These are phyloP conservation scores for Cinnamomum chago DNA, from an alignment of 164 flowering plant species.

Conservation along the genomic window DNA sequence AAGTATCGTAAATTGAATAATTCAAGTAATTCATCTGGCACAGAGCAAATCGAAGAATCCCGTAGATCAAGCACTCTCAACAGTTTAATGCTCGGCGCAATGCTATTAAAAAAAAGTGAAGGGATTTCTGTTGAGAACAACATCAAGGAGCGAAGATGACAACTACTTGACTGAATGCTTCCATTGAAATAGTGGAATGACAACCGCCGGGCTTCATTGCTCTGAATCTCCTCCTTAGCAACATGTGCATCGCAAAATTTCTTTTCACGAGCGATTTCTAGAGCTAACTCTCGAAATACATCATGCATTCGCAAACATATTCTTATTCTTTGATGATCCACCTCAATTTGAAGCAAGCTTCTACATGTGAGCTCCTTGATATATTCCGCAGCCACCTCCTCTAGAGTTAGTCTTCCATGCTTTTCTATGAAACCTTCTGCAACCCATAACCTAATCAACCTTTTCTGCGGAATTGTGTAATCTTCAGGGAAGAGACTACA, in stretches of 20 bases:
- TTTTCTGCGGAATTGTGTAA: slow-evolving; percentile 5
- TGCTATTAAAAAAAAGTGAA: not conserved
- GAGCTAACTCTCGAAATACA: slow-evolving; percentile 14
- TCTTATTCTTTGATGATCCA: not conserved
- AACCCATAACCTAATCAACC: slow-evolving; percentile 20
- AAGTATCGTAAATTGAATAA: not conserved
- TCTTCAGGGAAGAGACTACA: slow-evolving; percentile 19
- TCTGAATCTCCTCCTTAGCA: not conserved
- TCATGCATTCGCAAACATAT: slow-evolving; percentile 11
- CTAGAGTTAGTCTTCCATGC: not conserved
- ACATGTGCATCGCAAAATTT: not conserved
- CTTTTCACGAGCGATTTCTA: slow-evolving; percentile 3
- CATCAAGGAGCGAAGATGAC: not conserved
- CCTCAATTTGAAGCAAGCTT: slow-evolving; percentile 11
- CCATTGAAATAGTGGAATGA: slow-evolving; percentile 3
- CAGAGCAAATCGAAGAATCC: not conserved
- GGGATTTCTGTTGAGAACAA: not conserved
- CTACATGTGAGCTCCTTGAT: slow-evolving; percentile 7
- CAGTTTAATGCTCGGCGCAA: not conserved
- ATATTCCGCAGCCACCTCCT: not conserved
- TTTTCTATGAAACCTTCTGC: slow-evolving; percentile 21
- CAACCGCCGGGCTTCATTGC: not conserved
- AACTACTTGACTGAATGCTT: not conserved
- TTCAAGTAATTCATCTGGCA: not conserved
- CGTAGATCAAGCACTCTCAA: not conserved